Conservation (phyloP, 805 yeast genomes). For the Cyberlindnera mississippiensis region DNA sequence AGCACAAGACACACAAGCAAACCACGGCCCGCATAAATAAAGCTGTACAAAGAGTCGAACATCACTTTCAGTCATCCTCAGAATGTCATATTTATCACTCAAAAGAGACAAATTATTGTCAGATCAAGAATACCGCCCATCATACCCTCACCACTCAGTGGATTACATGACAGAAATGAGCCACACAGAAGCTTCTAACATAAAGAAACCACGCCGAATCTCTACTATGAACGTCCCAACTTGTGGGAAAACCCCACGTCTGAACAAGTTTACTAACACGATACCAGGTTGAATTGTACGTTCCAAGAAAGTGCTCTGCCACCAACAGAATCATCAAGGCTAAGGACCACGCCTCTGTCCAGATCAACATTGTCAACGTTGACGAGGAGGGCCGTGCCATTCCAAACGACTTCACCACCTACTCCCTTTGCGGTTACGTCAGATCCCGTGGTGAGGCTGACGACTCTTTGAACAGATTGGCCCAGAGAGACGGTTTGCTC, state of each 20-base stretch:
- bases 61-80: too few species aligned
- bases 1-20: too few species aligned
- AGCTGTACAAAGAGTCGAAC: too few species aligned
- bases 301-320: slow-evolving; percentile 99
- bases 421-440: slow-evolving; percentile 96
- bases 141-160: too few species aligned
- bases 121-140: too few species aligned
- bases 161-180: too few species aligned
- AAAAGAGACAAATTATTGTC: too few species aligned
- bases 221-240: background rate
- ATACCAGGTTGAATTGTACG: slow-evolving; percentile 92
- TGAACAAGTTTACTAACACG: slow-evolving; percentile 17
- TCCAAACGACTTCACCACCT: slow-evolving; percentile 86
- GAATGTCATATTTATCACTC: too few species aligned
- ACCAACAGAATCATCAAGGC: slow-evolving; percentile 99
- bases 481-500: slow-evolving; percentile 97
- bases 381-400: slow-evolving; percentile 95
- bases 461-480: slow-evolving; percentile 98
- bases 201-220: too few species aligned
- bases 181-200: too few species aligned
- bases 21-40: too few species aligned
- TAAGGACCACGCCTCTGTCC: slow-evolving; percentile 99
- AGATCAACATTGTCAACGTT: slow-evolving; percentile 97
- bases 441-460: slow-evolving; percentile 99
- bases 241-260: background rate